phyloP scores from a whole-genome alignment of 257 asterid genomes.

The Craterostigma plantagineum region DNA sequence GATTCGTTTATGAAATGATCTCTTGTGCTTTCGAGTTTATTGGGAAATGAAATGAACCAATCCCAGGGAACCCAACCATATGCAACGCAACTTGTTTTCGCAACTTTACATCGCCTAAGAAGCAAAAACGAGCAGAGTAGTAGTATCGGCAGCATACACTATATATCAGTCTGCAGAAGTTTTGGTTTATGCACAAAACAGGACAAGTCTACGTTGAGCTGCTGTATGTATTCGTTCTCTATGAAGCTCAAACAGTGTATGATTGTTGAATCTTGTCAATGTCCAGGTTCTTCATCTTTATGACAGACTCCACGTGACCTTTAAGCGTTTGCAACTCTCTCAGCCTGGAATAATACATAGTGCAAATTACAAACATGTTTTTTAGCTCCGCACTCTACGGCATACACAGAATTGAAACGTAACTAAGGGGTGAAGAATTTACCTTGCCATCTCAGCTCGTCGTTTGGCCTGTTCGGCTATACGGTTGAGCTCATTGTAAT shows the following conservation, averaged over 20 bases:
- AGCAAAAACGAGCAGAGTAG: too few relatives aligned
- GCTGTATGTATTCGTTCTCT: neutral
- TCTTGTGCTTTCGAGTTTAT: too few relatives aligned
- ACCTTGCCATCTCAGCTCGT: conserved; percentile 69
- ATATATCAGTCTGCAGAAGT: too few relatives aligned
- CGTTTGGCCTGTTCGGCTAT: conserved; percentile 50
- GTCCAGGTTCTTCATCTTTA: conserved; percentile 58
- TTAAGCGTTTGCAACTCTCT: conserved; percentile 40
- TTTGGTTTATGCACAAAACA: neutral
- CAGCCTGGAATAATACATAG: conserved; percentile 15
- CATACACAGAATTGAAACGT: neutral
- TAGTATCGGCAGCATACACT: too few relatives aligned
- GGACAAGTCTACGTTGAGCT: too few relatives aligned
- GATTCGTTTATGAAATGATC: too few relatives aligned
- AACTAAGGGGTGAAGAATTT: neutral
- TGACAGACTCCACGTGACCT: conserved; percentile 49
- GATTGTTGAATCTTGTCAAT: conserved; percentile 52
- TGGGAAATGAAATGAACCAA: too few relatives aligned
- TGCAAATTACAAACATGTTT: neutral
- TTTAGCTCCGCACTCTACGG: neutral
- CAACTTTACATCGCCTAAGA: too few relatives aligned
- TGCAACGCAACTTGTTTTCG: too few relatives aligned
- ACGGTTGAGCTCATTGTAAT: conserved; percentile 34
- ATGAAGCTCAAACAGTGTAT: conserved; percentile 34
- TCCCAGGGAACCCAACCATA: too few relatives aligned